These are phyloP conservation scores for Puccinia triticina DNA, from an alignment of 1,284 basidiomycete species.

Conservation along the genomic window DNA sequence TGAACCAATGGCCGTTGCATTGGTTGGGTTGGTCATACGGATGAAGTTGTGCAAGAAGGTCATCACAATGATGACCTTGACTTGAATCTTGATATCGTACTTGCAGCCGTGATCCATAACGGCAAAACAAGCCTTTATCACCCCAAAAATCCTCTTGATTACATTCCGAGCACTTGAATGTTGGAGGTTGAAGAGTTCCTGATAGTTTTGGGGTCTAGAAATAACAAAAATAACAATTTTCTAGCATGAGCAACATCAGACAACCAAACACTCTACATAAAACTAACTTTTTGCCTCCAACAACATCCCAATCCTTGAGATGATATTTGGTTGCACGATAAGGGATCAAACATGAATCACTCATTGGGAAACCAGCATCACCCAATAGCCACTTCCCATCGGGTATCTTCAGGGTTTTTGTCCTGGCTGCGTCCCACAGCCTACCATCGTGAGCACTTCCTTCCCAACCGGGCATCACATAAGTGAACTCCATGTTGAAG, in stretches of 20 bases:
- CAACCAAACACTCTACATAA: not conserved
- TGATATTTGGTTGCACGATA: slow-evolving; percentile 15
- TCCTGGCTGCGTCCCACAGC: slow-evolving; percentile 1
- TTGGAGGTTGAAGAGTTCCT: slow-evolving; percentile 52
- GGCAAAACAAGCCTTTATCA: slow-evolving; percentile 35
- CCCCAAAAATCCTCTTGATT: slow-evolving; percentile 52
- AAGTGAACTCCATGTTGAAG: slow-evolving; percentile 32
- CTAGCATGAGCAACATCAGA: not conserved
- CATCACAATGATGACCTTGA: too few relatives aligned
- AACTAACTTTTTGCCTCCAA: slow-evolving; percentile 2
- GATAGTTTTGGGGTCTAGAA: slow-evolving; percentile 47
- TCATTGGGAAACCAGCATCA: not conserved
- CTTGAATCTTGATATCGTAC: not conserved
- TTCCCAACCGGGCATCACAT: slow-evolving; percentile 27
- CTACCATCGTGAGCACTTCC: slow-evolving; percentile 12
- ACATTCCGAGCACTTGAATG: slow-evolving; percentile 52
- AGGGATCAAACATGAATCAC: slow-evolving; percentile 16
- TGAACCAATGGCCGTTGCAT: too few relatives aligned
- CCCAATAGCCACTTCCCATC: not conserved
- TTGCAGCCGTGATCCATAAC: not conserved
- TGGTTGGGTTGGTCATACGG: too few relatives aligned
- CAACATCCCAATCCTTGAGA: slow-evolving; percentile 9
- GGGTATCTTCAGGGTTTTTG: not conserved
- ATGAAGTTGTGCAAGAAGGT: too few relatives aligned
- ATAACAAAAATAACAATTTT: not conserved